Base-by-base conservation (phyloP, 2,329 filamentous ascomycete genomes). In the Aspergillus novofumigatus region DNA sequence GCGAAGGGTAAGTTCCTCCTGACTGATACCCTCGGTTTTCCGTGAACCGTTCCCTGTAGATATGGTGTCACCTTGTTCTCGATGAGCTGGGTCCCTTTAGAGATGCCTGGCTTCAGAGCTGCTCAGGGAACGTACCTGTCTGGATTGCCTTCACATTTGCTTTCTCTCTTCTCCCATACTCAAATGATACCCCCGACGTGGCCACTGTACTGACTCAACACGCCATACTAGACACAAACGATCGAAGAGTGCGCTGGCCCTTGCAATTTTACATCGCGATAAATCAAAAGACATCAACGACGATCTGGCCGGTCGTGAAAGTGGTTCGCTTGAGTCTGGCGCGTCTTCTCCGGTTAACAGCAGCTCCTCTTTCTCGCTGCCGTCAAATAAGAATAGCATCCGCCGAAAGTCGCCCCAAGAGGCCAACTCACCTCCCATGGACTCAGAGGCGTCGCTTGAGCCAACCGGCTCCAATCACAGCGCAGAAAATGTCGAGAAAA, bases 261-360 rank as follows among this genome's bases (percentile, higher is more conserved):
- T 82, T 59, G 80, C 82, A 35, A 70, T 85, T 23, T 74, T 85
- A 51, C 77, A 81, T 63, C 80, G 81, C 57, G 80, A 81, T 56
- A 80, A 78, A 58, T 77, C 76, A 60, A 80, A 78, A 50, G 76
- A 78, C 23, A 69, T 65, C 52, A 65, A 70, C 63, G 61, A 71
- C 61, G 60, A 69, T 45, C 59, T 60, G 38, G 52, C 65, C 38
- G 61, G 56, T 52, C 55, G 57, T 52, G 67, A 69, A 26, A 63
- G 55, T 57, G 65, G 47, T 55, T 71, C 70, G 9, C 60, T 69
- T 49, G 62, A 60, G 21, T 72, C 70, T 26, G 45, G 60, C 38
- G 62, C 64, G 23, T 62, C 65, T 17, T 63, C 67, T 32, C 66
- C 67, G 20, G 55, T 62, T 52, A 65, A 62, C 48, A 65, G 62